A percentile compares a stretch with the other conserved stretches of the same genome.
Conservation (phyloP, 352 stramenopile genomes). For the Plasmopara muralis region DNA sequence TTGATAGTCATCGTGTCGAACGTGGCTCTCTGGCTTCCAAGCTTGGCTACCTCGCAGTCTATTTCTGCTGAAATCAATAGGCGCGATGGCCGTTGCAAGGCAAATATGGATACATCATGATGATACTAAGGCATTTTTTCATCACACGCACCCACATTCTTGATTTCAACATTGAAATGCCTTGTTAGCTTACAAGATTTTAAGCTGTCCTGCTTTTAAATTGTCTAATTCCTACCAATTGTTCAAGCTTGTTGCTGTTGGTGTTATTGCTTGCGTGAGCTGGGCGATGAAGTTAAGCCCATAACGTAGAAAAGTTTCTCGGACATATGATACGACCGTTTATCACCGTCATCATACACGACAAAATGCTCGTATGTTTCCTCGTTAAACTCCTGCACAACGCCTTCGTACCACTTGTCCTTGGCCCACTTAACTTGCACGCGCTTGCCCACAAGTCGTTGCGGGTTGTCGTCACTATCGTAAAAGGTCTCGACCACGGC, state of each 20-base stretch:
- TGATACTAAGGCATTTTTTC: too few species aligned
- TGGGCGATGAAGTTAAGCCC: slow-evolving; percentile 28
- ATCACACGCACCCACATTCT: too few species aligned
- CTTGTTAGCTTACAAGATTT: too few species aligned
- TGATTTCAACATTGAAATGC: too few species aligned
- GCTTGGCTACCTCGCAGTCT: slow-evolving; percentile 1
- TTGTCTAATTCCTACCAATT: background rate
- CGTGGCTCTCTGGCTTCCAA: too few species aligned
- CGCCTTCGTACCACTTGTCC: slow-evolving; percentile 85
- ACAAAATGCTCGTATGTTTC: slow-evolving; percentile 78
- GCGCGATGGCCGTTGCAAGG: background rate
- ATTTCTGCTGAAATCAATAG: slow-evolving; percentile 12
- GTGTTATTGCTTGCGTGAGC: slow-evolving; percentile 23
- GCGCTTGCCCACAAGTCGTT: slow-evolving; percentile 72
- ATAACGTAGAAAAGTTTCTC: slow-evolving; percentile 86
- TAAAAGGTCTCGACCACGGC: slow-evolving; percentile 68
- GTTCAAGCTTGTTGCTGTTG: slow-evolving; percentile 17
- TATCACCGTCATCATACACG: slow-evolving; percentile 82
- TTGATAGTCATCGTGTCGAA: slow-evolving; percentile 55
- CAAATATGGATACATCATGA: too few species aligned
- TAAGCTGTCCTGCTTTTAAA: too few species aligned
- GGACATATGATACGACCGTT: slow-evolving; percentile 83
- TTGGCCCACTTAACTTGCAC: slow-evolving; percentile 86
- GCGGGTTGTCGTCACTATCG: slow-evolving; percentile 84
- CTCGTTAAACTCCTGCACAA: slow-evolving; percentile 72